These are phyloP conservation scores for Blepharisma stoltei DNA, from an alignment of 73 alveolate species.

Conservation along the genomic window DNA sequence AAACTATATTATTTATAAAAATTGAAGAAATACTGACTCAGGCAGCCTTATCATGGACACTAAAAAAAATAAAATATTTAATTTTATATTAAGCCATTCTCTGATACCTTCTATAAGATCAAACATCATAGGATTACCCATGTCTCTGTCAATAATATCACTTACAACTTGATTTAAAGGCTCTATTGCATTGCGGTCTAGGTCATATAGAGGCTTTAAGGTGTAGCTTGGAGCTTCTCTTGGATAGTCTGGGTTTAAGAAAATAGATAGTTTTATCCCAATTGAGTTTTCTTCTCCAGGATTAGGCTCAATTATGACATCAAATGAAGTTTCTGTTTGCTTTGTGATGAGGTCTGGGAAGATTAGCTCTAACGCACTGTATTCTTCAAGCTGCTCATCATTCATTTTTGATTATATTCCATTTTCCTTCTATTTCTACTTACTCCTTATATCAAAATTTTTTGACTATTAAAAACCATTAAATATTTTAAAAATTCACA, in stretches of 20 bases:
- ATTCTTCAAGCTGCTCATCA: conserved; percentile 18
- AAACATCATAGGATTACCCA: conserved; percentile 6
- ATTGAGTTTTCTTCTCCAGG: not conserved
- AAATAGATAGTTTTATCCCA: not conserved
- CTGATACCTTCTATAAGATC: conserved; percentile 9
- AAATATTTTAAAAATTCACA: no score
- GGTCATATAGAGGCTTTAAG: not conserved
- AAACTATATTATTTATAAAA: no score
- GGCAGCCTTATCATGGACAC: no score
- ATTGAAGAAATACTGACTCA: no score
- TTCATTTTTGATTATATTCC: not conserved
- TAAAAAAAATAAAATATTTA: no score
- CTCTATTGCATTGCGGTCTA: not conserved
- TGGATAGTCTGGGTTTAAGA: not conserved
- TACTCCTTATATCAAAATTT: no score
- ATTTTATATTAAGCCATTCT: not conserved
- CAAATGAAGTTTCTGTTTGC: conserved; percentile 1
- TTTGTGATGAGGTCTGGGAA: conserved; percentile 15
- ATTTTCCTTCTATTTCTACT: no score
- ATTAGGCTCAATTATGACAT: not conserved
- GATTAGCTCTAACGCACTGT: not conserved
- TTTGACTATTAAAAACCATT: no score
- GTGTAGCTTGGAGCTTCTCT: conserved; percentile 4
- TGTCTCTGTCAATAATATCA: not conserved
- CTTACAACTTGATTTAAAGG: not conserved